Evolutionary conservation across 768 basidiomycete species (phyloP).

Genomic region (Leccinum sublutescens): DNA sequence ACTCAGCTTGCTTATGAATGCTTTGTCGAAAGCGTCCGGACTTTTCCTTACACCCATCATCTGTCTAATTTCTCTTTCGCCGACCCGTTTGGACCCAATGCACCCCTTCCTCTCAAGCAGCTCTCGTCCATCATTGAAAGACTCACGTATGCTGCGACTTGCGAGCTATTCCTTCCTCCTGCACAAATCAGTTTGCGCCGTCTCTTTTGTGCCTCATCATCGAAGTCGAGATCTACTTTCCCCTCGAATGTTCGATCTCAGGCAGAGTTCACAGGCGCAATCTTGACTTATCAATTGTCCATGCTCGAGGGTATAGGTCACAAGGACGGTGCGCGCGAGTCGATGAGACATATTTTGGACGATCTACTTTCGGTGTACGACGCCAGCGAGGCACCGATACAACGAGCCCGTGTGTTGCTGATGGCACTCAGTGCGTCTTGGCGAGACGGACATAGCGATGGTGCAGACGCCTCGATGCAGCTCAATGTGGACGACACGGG

Average conservation of each 20-base stretch:
- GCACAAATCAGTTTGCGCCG: conserved; percentile 47
- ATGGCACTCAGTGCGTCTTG: conserved; percentile 49
- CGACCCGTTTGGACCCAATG: conserved; percentile 37
- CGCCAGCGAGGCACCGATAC: conserved; percentile 47
- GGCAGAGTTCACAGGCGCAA: conserved; percentile 42
- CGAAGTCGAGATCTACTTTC: conserved; percentile 11
- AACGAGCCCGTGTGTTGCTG: conserved; percentile 56
- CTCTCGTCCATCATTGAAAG: conserved; percentile 61
- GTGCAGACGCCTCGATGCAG: conserved; percentile 19
- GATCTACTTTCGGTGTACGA: conserved; percentile 54
- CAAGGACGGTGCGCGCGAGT: conserved; percentile 52
- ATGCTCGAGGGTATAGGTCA: conserved; percentile 52
- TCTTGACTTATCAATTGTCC: conserved; percentile 63
- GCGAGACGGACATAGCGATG: conserved; percentile 26
- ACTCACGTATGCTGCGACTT: conserved; percentile 64
- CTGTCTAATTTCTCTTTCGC: conserved; percentile 12
- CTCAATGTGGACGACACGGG: conserved; percentile 38
- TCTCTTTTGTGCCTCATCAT: background rate
- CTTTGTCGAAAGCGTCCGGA: conserved; percentile 47
- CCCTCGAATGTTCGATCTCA: conserved; percentile 12
- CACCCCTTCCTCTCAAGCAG: conserved; percentile 47
- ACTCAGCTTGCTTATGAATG: conserved; percentile 59
- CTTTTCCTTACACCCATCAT: conserved; percentile 50
- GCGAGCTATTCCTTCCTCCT: conserved; percentile 59
- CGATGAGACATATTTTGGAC: conserved; percentile 42